Evolutionary conservation across 495 filamentous ascomycete genomes (phyloP).

Genomic region (Neurospora sp.): DNA sequence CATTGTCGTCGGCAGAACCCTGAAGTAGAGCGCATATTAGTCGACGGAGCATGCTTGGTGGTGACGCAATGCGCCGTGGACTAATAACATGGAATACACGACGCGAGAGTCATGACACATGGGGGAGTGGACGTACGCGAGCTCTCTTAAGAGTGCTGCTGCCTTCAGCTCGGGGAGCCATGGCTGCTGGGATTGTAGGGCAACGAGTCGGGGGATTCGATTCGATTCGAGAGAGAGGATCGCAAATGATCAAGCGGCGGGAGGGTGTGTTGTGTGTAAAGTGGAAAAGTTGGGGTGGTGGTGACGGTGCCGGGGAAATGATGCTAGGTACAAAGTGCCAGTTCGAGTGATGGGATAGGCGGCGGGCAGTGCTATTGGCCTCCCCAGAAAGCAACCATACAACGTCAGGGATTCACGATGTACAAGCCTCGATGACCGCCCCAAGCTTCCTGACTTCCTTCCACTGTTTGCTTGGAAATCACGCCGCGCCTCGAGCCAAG

Average conservation of each 20-base stretch:
- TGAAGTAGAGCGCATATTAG: conserved; percentile 23
- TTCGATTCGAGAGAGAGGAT: not conserved
- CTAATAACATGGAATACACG: not conserved
- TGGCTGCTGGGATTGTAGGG: conserved; percentile 13
- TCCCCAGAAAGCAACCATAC: not conserved
- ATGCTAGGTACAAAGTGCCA: not conserved
- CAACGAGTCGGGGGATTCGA: not conserved
- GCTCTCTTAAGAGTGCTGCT: conserved; percentile 46
- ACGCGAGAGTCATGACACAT: not conserved
- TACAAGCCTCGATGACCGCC: not conserved
- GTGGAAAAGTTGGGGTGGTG: not conserved
- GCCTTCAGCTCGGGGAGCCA: conserved; percentile 46
- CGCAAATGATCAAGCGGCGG: not conserved
- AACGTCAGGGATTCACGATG: not conserved
- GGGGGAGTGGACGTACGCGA: conserved; percentile 21
- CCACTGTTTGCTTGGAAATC: not conserved
- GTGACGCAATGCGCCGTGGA: conserved; percentile 4
- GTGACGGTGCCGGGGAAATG: not conserved
- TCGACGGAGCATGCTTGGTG: conserved; percentile 18
- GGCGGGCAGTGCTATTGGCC: not conserved
- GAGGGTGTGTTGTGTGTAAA: not conserved
- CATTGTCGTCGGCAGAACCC: conserved; percentile 34
- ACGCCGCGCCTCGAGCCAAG: not conserved
- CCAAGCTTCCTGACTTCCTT: not conserved
- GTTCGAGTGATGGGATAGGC: not conserved